Base-by-base conservation (phyloP, 331 rosid species). In the Quercus lobata region DNA sequence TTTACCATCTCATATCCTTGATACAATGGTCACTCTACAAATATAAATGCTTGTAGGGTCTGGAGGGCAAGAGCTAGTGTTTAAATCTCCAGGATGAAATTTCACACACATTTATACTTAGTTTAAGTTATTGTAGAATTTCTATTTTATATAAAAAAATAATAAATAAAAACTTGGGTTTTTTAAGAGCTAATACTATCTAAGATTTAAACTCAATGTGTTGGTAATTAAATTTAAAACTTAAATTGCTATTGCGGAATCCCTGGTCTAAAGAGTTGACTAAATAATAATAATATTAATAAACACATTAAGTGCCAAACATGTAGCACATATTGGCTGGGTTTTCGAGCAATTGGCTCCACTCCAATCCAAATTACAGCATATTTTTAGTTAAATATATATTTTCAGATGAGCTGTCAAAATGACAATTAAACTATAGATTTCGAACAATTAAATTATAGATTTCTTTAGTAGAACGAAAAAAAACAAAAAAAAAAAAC, bases 21-120 rank as follows among this genome's bases (percentile, higher is more conserved):
- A n/a, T n/a, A n/a, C n/a, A n/a, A n/a, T n/a, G 24, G 1, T 24
- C 9, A 35, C 9, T 35, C 0, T 0, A 35, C 9, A 35, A 35
- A 0, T 35, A 35, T 35, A 35, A 6, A 0, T 7, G 0, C 0
- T 35, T 7, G 44, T 35, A 0, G 0, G 10, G 2, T 35, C 0
- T 35, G 2, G 10, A 0, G 9, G 1, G 0, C 0, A 35, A 35
- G 0, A 0, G 10, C 0, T 0, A 0, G 1, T 0, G 9, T 7
- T 35, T 7, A 35, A 35, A 0, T 35, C 0, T 35, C 0, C 0
- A 35, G 0, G 2, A 35, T 0, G 1, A 0, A 35, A 0, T 0
- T 35, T 7, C 10, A 35, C 10, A 35, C 2, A 7, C 10, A 35
- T 35, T 0, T 35, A 35, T 1, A 35, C 10, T 35, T 35, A 35